These are phyloP conservation scores for Chaetomium cochliodes DNA, from an alignment of 495 filamentous ascomycete genomes.

Conservation along the genomic window DNA sequence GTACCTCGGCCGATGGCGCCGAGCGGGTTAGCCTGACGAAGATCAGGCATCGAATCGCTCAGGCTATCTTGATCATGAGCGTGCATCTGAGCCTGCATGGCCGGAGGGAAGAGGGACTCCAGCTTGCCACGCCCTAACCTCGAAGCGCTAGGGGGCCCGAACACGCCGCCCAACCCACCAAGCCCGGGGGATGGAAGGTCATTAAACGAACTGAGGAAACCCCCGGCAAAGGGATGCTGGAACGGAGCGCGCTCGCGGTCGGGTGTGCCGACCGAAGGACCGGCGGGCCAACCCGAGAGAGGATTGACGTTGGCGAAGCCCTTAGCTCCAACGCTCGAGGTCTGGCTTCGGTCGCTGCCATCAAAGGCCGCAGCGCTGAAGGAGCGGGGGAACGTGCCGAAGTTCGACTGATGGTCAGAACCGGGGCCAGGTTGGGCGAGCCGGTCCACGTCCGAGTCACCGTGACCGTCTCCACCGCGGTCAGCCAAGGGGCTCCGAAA, in stretches of 20 bases:
- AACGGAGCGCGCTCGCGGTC: slow-evolving; percentile 69
- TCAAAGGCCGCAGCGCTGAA: slow-evolving; percentile 59
- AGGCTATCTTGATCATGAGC: slow-evolving; percentile 57
- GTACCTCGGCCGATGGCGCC: slow-evolving; percentile 57
- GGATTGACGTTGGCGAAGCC: slow-evolving; percentile 67
- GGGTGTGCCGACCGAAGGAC: slow-evolving; percentile 68
- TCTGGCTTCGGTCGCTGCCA: slow-evolving; percentile 79
- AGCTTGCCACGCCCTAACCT: slow-evolving; percentile 71
- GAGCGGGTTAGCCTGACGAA: slow-evolving; percentile 50
- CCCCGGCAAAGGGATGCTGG: slow-evolving; percentile 63
- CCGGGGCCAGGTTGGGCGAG: slow-evolving; percentile 38
- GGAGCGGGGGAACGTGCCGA: slow-evolving; percentile 47
- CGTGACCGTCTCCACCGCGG: slow-evolving; percentile 68
- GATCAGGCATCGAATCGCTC: slow-evolving; percentile 51
- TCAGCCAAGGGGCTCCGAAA: slow-evolving; percentile 74
- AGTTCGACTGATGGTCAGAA: slow-evolving; percentile 46
- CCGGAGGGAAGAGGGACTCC: slow-evolving; percentile 78
- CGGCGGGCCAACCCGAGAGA: slow-evolving; percentile 65
- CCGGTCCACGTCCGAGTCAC: slow-evolving; percentile 60
- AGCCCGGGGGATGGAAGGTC: slow-evolving; percentile 76
- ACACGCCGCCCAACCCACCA: slow-evolving; percentile 53
- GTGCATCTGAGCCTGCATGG: slow-evolving; percentile 87
- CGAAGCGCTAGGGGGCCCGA: slow-evolving; percentile 44
- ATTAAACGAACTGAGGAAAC: slow-evolving; percentile 65
- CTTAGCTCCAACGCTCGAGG: slow-evolving; percentile 76